Evolutionary conservation across 257 asterid genomes (phyloP), one percentile per base, ranked within the genome.

Genomic region (Solanum etuberosum): DNA sequence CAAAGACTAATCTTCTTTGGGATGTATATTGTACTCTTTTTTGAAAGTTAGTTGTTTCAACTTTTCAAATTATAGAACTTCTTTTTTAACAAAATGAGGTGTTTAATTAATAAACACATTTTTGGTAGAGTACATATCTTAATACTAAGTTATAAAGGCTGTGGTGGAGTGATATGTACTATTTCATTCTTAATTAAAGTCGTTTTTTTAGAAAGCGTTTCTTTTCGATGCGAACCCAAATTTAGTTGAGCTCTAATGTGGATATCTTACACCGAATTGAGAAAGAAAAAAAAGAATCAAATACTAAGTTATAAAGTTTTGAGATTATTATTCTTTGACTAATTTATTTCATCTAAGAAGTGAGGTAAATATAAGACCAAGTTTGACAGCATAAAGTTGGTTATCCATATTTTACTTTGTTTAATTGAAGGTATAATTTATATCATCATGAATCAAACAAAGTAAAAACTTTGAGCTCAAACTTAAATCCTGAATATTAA

Each of bases 11-110:
- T 85, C 67, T 85, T 42, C 87, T 76, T 85, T 85, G 63, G 83
- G 48, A 59, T 71, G 37, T 85, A 70, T 72, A 71, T 54, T 43
- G 70, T 48, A 20, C 14, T 67, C 65, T 85, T 71, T 67, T 32
- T 46, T 71, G 87, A 85, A 71, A 85, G 83, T 70, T 85, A 71
- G 87, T 85, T 85, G 72, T 76, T n/a, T 85, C 83, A 70, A 40
- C 59, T 43, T 70, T 37, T 80, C 46, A 34, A 70, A 71, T 71
- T 71, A 63, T 63, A 12, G 29, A 71, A 35, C 29, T 21, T 20
- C 21, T 34, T 34, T 8, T 18, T 5, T 0, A 2, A 29, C 23
- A 51, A 82, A 82, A 83, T 15, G 3, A n/a, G 46, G 37, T 57
- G 32, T 83, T 67, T 12, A 54, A 34, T 59, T 12, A 32, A 34